Percentiles rank a stretch among this genome's conserved stretches.
phyloP scores from a whole-genome alignment of 2,329 filamentous ascomycete genomes.

The Emmonsiellopsis sp. region DNA sequence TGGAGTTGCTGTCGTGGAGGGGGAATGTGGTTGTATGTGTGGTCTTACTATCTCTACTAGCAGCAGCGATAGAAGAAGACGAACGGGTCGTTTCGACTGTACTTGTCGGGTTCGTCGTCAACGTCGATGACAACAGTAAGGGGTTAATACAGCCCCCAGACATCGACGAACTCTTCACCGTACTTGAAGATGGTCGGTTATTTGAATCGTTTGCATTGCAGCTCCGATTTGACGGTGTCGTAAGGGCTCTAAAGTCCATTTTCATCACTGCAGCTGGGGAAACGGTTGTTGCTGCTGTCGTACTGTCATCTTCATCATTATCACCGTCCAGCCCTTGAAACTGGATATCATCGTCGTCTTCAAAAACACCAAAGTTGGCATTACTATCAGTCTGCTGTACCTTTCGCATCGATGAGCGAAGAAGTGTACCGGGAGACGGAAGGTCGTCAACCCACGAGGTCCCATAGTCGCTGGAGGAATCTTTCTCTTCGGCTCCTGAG shows the following conservation, averaged over 20 bases:
- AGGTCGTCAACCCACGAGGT: conserved; percentile 26
- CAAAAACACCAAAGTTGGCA: background rate
- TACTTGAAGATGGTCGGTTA: background rate
- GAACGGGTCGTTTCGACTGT: background rate
- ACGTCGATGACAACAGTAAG: background rate
- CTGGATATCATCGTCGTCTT: background rate
- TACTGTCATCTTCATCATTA: background rate
- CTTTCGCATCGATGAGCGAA: conserved; percentile 7
- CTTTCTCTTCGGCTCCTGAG: conserved; percentile 3
- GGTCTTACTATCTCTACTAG: no score
- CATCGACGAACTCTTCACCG: background rate
- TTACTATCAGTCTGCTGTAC: background rate
- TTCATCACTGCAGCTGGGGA: background rate
- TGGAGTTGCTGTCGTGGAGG: background rate
- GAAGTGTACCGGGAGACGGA: conserved; percentile 25
- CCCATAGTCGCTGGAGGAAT: conserved; percentile 25
- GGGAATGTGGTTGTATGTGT: background rate
- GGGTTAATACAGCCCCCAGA: background rate
- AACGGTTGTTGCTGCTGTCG: background rate
- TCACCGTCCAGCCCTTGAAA: background rate
- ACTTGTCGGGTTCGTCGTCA: background rate
- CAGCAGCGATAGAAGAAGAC: background rate
- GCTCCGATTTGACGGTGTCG: background rate
- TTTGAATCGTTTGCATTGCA: background rate
- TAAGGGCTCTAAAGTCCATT: background rate